Percentiles rank a stretch among this genome's conserved stretches.
phyloP scores from a whole-genome alignment of 148 eudicot species.

The Cornus controversa region DNA sequence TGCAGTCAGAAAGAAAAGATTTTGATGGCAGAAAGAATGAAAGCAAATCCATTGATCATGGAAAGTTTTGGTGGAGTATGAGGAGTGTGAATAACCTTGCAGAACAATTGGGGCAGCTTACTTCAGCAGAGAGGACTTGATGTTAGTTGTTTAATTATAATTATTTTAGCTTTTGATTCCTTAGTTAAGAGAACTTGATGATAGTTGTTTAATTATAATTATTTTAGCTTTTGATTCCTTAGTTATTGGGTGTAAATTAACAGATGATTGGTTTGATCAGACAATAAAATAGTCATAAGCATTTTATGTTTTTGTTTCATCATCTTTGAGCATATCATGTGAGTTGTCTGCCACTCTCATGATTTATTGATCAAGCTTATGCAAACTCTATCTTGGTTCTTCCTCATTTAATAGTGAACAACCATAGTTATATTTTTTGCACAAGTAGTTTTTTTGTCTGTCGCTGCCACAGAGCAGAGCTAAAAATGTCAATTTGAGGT shows the following conservation, averaged over 20 bases:
- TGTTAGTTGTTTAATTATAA: conserved; percentile 9
- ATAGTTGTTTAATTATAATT: neutral
- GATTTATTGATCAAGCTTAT: neutral
- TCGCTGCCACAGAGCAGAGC: neutral
- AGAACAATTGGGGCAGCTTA: conserved; percentile 74
- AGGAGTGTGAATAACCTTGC: conserved; percentile 50
- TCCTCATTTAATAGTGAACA: too few relatives aligned
- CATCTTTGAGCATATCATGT: neutral
- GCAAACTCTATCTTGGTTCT: neutral
- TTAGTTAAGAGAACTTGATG: neutral
- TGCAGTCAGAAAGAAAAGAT: conserved; percentile 52
- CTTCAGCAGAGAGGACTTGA: conserved; percentile 72
- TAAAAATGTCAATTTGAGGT: too few relatives aligned
- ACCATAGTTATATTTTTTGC: neutral
- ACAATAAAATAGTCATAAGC: neutral
- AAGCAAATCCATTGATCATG: conserved; percentile 41
- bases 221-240: neutral
- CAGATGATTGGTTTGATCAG: neutral
- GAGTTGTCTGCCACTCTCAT: neutral
- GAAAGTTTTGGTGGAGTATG: conserved; percentile 53
- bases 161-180: neutral
- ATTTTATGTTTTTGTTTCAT: neutral
- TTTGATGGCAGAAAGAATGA: conserved; percentile 45
- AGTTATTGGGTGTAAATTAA: neutral
- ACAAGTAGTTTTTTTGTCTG: neutral